A percentile compares a stretch with the other conserved stretches of the same genome.
phyloP scores from a whole-genome alignment of 352 stramenopile genomes.

The Aphanomyces cochlioides region DNA sequence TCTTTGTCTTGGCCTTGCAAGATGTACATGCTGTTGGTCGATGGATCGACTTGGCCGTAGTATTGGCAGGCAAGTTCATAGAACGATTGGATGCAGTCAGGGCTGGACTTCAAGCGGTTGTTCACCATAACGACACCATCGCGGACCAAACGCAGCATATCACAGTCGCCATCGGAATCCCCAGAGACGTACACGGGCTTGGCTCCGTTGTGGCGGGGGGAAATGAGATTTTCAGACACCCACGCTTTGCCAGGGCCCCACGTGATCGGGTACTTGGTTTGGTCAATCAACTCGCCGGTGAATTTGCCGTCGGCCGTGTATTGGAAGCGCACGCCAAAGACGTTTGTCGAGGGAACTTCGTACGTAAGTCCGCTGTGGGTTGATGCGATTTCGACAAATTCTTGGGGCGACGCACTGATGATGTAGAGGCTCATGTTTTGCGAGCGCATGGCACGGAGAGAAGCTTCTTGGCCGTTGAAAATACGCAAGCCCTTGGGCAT shows the following conservation, averaged over 20 bases:
- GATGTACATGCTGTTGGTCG: constrained; percentile 50
- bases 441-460: constrained; percentile 49
- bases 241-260: constrained; percentile 55
- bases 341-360: constrained; percentile 48
- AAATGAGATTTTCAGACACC: constrained; percentile 48
- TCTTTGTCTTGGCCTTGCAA: constrained; percentile 58
- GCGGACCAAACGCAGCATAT: constrained; percentile 53
- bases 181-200: constrained; percentile 51
- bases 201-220: constrained; percentile 45
- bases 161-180: constrained; percentile 58
- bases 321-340: constrained; percentile 58
- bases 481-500: constrained; percentile 54
- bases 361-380: constrained; percentile 47
- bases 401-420: constrained; percentile 58
- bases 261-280: constrained; percentile 55
- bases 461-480: constrained; percentile 60
- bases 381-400: constrained; percentile 49
- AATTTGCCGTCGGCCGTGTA: constrained; percentile 42
- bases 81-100: constrained; percentile 54
- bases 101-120: constrained; percentile 53
- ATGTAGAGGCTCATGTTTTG: constrained; percentile 49
- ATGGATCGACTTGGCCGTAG: constrained; percentile 41
- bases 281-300: constrained; percentile 38
- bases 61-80: constrained; percentile 58
- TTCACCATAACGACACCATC: constrained; percentile 60